phyloP scores from a whole-genome alignment of 768 basidiomycete genomes.

The Rhodosporidiobolus odoratus region DNA sequence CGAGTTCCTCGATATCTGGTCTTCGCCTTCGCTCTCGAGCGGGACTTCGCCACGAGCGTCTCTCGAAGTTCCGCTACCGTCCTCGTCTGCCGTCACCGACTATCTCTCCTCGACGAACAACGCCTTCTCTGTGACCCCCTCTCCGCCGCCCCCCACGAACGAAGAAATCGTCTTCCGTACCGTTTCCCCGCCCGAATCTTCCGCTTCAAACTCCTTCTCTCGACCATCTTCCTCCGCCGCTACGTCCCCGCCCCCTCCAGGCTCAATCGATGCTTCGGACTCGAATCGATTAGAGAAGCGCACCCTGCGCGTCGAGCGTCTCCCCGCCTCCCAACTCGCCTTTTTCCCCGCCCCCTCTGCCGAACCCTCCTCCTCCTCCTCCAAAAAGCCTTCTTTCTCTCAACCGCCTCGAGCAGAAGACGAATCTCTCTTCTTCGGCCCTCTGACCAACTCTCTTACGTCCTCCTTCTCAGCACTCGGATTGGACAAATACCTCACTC shows the following conservation, averaged over 20 bases:
- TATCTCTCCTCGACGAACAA: slow-evolving; percentile 16
- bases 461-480: not conserved
- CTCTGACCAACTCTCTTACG: slow-evolving; percentile 5
- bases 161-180: not conserved
- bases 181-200: not conserved
- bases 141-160: not conserved
- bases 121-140: not conserved
- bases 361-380: not conserved
- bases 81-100: not conserved
- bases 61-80: not conserved
- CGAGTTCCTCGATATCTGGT: slow-evolving; percentile 16
- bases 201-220: not conserved
- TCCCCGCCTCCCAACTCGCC: slow-evolving; percentile 22
- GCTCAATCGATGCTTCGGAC: not conserved
- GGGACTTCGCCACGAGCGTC: not conserved
- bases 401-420: not conserved
- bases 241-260: not conserved
- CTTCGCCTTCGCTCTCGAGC: not conserved
- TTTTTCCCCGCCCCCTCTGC: slow-evolving; percentile 24
- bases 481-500: slow-evolving; percentile 10
- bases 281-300: not conserved
- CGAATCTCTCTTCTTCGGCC: slow-evolving; percentile 22
- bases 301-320: slow-evolving; percentile 18
- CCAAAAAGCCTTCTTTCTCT: not conserved
- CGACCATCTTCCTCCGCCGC: slow-evolving; percentile 1